Base-by-base conservation (phyloP, 768 basidiomycete species). In the Russula compacta region DNA sequence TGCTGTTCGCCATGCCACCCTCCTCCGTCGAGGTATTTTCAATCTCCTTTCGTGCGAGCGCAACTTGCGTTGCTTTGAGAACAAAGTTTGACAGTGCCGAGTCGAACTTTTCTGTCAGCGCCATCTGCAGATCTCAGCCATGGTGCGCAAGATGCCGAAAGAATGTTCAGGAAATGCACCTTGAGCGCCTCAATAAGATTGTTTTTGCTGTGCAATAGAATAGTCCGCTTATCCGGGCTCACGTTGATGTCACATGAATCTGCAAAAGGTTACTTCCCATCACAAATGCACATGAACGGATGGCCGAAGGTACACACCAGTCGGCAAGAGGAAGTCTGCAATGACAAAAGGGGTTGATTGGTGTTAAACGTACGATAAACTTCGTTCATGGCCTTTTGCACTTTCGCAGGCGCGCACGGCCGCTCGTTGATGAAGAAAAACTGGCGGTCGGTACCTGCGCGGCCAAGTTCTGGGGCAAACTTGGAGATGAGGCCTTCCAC, bases 201-300 rank as follows among this genome's bases (percentile, higher is more conserved):
- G 11, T 77, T 79, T 71, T 99, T 95, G 70, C 86, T 86, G 67
- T 98, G 93, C 11, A 99, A 68, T 53, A 97, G 85, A 40, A 98
- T 88, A 0, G 92, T 95, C n/a, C 95, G 81, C 69, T 98, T 99
- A 75, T 98, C 97, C 0, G 97, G 95, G 63, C 86, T 91, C 61
- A 98, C 89, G 63, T 99, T 99, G 68, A 99, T 84, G 69, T 99
- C 97, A 67, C 84, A 90, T 0, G 83, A 76, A 59, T 29, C 24
- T 29, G 24, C 24, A 29, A 29, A 29, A 29, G 3, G 24, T 29
- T 29, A 29, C 24, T 29, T 29, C 24, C 24, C 24, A 29, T 29
- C 24, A 29, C 24, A 29, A 3, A 29, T 29, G 24, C 33, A 56
- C 38, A 21, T 17, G 58, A 9, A 29, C 36, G 11, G 12, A 32